These are phyloP conservation scores for Oxytropis ochrocephala DNA, from an alignment of 306 rosid species.

Conservation along the genomic window DNA sequence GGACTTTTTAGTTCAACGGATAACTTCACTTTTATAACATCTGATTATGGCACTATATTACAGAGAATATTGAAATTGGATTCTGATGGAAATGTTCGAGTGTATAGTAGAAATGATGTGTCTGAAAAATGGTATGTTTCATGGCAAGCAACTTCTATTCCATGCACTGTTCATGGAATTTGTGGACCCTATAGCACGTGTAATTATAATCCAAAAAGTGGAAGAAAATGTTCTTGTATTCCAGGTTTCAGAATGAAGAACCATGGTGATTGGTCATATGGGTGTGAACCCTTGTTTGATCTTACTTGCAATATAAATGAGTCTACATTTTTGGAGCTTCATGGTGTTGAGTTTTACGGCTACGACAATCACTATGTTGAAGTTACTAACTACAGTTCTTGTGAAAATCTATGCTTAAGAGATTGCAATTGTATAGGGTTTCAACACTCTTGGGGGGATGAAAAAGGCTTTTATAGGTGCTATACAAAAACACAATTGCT, in stretches of 20 bases:
- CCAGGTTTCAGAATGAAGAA: neutral
- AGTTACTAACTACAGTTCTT: neutral
- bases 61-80: neutral
- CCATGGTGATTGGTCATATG: neutral
- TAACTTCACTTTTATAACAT: neutral
- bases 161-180: neutral
- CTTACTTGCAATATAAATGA: neutral
- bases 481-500: slow-evolving; percentile 19
- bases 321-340: neutral
- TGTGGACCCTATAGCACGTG: neutral
- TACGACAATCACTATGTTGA: neutral
- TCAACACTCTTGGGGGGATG: neutral
- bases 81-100: neutral
- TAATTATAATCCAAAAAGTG: neutral
- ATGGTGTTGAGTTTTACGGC: slow-evolving; percentile 26
- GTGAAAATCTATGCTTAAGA: slow-evolving; percentile 22
- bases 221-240: neutral
- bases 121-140: too few species aligned
- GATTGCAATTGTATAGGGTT: slow-evolving; percentile 21
- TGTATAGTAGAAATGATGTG: neutral
- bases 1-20: neutral
- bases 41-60: neutral
- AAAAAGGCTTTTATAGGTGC: neutral
- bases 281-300: neutral
- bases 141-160: too few species aligned